phyloP scores from a whole-genome alignment of 2,329 filamentous ascomycete genomes.

The Beauveria australis region DNA sequence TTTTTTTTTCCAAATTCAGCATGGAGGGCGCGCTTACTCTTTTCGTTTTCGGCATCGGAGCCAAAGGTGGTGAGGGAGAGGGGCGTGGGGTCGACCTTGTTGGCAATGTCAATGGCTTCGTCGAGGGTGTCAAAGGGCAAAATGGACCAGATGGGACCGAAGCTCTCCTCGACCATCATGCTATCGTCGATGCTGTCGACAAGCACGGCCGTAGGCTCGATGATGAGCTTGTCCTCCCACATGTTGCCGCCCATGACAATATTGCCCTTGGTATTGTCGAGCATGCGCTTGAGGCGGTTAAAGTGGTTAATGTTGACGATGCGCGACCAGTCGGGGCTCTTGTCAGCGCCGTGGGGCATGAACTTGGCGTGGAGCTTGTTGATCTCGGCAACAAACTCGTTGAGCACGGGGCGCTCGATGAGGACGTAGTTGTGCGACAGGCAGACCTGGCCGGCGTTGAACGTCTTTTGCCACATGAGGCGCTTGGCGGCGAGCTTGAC shows the following conservation, averaged over 20 bases:
- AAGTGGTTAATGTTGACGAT: conserved; percentile 79
- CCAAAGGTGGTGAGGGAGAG: conserved; percentile 82
- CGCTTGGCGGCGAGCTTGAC: conserved; percentile 72
- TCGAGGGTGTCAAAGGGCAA: conserved; percentile 72
- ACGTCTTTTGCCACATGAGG: conserved; percentile 78
- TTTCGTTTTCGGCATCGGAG: conserved; percentile 66
- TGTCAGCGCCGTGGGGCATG: conserved; percentile 73
- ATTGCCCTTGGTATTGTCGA: conserved; percentile 75
- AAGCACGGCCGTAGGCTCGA: conserved; percentile 88
- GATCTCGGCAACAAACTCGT: conserved; percentile 65
- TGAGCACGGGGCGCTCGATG: conserved; percentile 65
- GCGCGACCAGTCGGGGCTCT: conserved; percentile 68
- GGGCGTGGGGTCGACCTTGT: conserved; percentile 73
- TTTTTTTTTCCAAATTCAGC: not conserved
- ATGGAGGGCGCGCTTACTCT: conserved; percentile 40
- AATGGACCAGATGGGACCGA: conserved; percentile 86
- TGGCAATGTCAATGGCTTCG: conserved; percentile 74
- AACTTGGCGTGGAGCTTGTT: conserved; percentile 65
- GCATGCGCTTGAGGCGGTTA: conserved; percentile 76
- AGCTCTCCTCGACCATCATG: conserved; percentile 77
- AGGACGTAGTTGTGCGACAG: conserved; percentile 89
- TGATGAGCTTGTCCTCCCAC: conserved; percentile 73
- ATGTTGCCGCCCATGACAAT: conserved; percentile 80
- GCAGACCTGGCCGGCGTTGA: conserved; percentile 87
- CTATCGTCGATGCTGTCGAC: conserved; percentile 64